Evolutionary conservation across 495 filamentous ascomycete genomes (phyloP), one percentile per base, ranked within the genome.

Genomic region (Talaromyces trachyspermus): DNA sequence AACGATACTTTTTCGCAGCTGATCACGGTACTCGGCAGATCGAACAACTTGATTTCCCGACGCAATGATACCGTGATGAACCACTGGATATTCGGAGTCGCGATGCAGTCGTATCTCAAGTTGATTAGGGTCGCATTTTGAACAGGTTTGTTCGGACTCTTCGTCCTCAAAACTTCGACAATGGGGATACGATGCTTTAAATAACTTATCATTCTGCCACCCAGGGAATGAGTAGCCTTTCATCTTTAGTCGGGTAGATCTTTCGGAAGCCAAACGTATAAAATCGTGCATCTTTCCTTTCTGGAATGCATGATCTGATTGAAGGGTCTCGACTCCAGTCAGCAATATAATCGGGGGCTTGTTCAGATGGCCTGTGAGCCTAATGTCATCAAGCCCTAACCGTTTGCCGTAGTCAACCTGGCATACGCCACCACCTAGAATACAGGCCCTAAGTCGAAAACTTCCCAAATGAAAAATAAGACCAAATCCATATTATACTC

Each of bases 1-100:
- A 7, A 12, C 27, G 6, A 30, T 7, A 12, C 27, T 30, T 12
- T 12, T 30, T 6, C 12, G 27, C 27, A 30, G 27, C 7, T 12
- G 27, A 48, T 65, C 58, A 2, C 60, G 58, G 30, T 62, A 29
- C 10, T 45, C 15, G 19, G 49, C 59, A 23, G 55, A 64, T 37
- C 57, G 62, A 55, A 64, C 57, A 22, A 64, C 62, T 22, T 39
- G 43, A 43, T 66, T 61, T 27, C 55, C 54, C 5, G 59, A 68
- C 17, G 43, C 61, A 38, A 64, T 30, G 14, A 17, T 3, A 22
- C 60, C 64, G 43, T 60, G 52, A 22, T 57, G 61, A 18, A 57
- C 22, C 12, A 7, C 6, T 12, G 27, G 27, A 30, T 12, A 7
- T 30, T 12, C 6, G 6, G 27, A 30, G 12, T 6, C 6, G 7